These are phyloP conservation scores for Pyricularia sp. DNA, from an alignment of 2,329 filamentous ascomycete species.

Conservation along the genomic window DNA sequence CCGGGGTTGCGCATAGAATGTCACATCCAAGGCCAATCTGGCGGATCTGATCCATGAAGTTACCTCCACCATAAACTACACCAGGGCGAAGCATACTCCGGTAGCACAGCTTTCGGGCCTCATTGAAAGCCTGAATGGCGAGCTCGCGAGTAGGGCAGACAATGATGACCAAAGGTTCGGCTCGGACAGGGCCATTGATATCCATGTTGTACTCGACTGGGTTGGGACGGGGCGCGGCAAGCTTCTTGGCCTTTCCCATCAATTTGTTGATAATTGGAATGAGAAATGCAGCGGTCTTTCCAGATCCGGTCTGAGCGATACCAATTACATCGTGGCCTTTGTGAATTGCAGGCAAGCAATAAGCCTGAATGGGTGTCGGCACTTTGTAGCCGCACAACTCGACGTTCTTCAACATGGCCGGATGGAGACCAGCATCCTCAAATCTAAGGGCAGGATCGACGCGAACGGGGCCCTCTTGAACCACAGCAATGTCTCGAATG, in stretches of 20 bases:
- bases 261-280: conserved; percentile 79
- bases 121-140: conserved; percentile 88
- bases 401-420: conserved; percentile 68
- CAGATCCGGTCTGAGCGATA: conserved; percentile 87
- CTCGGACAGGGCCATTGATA: conserved; percentile 39
- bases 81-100: conserved; percentile 87
- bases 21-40: conserved; percentile 79
- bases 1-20: conserved; percentile 75
- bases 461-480: conserved; percentile 41
- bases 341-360: conserved; percentile 67
- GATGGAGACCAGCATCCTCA: conserved; percentile 69
- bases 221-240: conserved; percentile 66
- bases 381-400: conserved; percentile 53
- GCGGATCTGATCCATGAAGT: conserved; percentile 52
- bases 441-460: conserved; percentile 46
- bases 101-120: conserved; percentile 85
- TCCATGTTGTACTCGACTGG: conserved; percentile 39
- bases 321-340: conserved; percentile 72
- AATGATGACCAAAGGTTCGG: conserved; percentile 79
- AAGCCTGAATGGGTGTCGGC: conserved; percentile 82
- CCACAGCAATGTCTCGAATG: conserved; percentile 39
- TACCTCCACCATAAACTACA: conserved; percentile 77
- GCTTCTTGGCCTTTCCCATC: conserved; percentile 90
- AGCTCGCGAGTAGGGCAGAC: conserved; percentile 82
- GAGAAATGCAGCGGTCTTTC: conserved; percentile 89